These are phyloP conservation scores for Arthrobotrys sinensis DNA, from an alignment of 2,329 filamentous ascomycete genomes.

Conservation along the genomic window DNA sequence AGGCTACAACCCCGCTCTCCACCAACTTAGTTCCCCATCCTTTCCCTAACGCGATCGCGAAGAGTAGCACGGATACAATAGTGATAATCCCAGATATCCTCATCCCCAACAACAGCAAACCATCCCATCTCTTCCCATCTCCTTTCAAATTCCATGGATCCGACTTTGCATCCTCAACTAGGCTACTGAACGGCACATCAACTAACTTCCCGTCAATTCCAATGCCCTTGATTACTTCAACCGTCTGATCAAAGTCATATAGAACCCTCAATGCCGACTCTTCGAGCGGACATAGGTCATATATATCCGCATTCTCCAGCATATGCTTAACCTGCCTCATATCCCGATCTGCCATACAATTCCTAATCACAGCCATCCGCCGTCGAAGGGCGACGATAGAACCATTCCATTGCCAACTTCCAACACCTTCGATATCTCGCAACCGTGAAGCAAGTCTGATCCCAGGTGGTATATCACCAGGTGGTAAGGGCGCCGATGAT, in stretches of 20 bases:
- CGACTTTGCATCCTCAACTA: constrained; percentile 19
- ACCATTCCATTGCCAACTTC: constrained; percentile 39
- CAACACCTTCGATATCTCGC: not conserved
- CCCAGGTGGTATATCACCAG: not conserved
- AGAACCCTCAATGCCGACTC: constrained; percentile 41
- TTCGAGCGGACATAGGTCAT: constrained; percentile 46
- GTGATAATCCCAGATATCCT: constrained; percentile 38
- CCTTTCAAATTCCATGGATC: constrained; percentile 31
- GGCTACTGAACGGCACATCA: constrained; percentile 1
- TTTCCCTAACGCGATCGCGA: constrained; percentile 18
- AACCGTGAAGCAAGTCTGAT: constrained; percentile 9
- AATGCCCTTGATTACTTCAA: constrained; percentile 29
- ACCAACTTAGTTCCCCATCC: constrained; percentile 9
- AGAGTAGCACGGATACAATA: constrained; percentile 18
- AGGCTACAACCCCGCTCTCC: not conserved
- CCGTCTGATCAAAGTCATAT: constrained; percentile 43
- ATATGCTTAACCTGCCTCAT: constrained; percentile 19
- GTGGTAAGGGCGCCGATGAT: not conserved
- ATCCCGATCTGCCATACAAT: constrained; percentile 24
- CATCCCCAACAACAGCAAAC: constrained; percentile 27
- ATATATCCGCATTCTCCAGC: constrained; percentile 47
- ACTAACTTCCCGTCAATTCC: constrained; percentile 30
- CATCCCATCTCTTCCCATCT: constrained; percentile 26
- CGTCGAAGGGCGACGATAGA: constrained; percentile 35
- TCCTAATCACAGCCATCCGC: constrained; percentile 20